Conservation (phyloP, 2,329 filamentous ascomycete genomes). For the Hirsutella minnesotensis region DNA sequence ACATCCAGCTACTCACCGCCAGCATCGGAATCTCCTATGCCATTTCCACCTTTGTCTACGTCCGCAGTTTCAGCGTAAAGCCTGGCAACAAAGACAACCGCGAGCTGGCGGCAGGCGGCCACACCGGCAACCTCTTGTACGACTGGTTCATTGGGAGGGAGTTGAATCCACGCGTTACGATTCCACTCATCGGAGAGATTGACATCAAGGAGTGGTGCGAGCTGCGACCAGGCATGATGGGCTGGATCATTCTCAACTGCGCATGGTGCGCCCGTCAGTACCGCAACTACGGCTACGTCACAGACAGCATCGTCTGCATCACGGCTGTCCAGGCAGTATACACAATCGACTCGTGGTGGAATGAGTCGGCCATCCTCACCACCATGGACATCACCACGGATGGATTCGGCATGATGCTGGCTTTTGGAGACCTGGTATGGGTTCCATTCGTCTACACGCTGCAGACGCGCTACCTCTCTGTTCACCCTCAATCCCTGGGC, state of each 20-base stretch:
- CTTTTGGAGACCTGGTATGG: slow-evolving; percentile 89
- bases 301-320: slow-evolving; percentile 75
- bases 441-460: slow-evolving; percentile 81
- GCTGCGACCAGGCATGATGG: slow-evolving; percentile 80
- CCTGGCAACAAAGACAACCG: slow-evolving; percentile 60
- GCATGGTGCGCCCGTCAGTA: slow-evolving; percentile 83
- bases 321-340: slow-evolving; percentile 71
- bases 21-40: slow-evolving; percentile 67
- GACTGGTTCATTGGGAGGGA: slow-evolving; percentile 97
- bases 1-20: slow-evolving; percentile 70
- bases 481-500: slow-evolving; percentile 72
- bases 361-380: slow-evolving; percentile 79
- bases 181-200: slow-evolving; percentile 72
- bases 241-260: slow-evolving; percentile 77
- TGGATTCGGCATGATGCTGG: slow-evolving; percentile 89
- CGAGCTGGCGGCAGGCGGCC: slow-evolving; percentile 71
- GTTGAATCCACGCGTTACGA: slow-evolving; percentile 72
- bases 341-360: slow-evolving; percentile 72
- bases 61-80: slow-evolving; percentile 71
- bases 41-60: slow-evolving; percentile 69
- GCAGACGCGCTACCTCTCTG: slow-evolving; percentile 73
- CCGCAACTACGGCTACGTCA: slow-evolving; percentile 68
- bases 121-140: slow-evolving; percentile 76
- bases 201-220: slow-evolving; percentile 89
- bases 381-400: slow-evolving; percentile 92